These are phyloP conservation scores for Colletotrichum ledebouriae DNA, from an alignment of 2,329 filamentous ascomycete species.

Conservation along the genomic window DNA sequence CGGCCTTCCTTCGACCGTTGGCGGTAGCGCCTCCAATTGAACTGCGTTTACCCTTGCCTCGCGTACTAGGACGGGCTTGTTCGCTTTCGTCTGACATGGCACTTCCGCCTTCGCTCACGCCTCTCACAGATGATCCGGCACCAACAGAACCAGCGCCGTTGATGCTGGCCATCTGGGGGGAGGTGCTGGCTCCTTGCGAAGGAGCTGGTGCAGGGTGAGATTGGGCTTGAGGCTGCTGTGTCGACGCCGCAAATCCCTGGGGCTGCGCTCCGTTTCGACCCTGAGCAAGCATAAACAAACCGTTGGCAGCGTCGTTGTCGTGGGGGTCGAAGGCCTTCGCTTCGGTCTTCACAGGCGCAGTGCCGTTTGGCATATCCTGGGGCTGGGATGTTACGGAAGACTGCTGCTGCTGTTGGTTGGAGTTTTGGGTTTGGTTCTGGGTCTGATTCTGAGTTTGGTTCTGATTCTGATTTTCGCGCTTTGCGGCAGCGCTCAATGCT, in stretches of 20 bases:
- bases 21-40: conserved; percentile 56
- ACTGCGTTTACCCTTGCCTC: conserved; percentile 78
- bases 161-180: conserved; percentile 64
- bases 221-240: conserved; percentile 60
- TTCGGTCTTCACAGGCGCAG: conserved; percentile 59
- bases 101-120: conserved; percentile 76
- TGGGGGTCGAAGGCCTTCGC: conserved; percentile 82
- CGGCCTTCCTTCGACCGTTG: conserved; percentile 84
- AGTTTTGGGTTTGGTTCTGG: conserved; percentile 37
- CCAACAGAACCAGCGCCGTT: conserved; percentile 61
- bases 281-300: conserved; percentile 89
- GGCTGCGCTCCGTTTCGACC: conserved; percentile 72
- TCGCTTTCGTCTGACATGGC: conserved; percentile 81
- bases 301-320: conserved; percentile 95
- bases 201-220: conserved; percentile 60
- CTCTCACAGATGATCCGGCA: conserved; percentile 58
- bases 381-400: conserved; percentile 44
- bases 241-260: conserved; percentile 61
- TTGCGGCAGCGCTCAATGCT: conserved; percentile 83
- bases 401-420: conserved; percentile 44
- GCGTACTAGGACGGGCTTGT: conserved; percentile 73
- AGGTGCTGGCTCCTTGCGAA: conserved; percentile 56
- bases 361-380: conserved; percentile 55
- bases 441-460: conserved; percentile 55
- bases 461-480: conserved; percentile 64